Conservation (phyloP, 2,329 filamentous ascomycete genomes). For the Phialophora tarda region DNA sequence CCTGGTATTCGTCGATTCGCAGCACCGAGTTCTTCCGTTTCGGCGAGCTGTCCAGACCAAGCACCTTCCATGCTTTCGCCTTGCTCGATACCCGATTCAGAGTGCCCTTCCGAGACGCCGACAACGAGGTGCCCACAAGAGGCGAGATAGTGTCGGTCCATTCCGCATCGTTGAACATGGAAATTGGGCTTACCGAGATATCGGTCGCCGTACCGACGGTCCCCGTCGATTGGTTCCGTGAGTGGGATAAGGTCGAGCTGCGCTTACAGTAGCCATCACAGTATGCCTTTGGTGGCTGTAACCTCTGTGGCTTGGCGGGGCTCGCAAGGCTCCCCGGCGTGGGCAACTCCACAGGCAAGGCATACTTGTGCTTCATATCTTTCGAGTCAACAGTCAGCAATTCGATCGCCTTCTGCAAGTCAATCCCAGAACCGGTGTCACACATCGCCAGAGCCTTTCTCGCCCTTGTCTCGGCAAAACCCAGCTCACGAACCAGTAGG, state of each 20-base stretch:
- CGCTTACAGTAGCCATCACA: conserved; percentile 37
- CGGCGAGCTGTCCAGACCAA: conserved; percentile 26
- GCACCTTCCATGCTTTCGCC: conserved; percentile 34
- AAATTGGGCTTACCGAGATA: conserved; percentile 32
- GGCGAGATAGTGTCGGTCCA: conserved; percentile 32
- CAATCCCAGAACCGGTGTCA: conserved; percentile 64
- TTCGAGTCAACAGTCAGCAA: conserved; percentile 52
- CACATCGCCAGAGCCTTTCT: conserved; percentile 64
- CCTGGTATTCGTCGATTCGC: conserved; percentile 36
- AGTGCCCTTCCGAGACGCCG: conserved; percentile 14
- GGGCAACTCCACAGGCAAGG: conserved; percentile 37
- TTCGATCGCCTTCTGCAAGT: conserved; percentile 63
- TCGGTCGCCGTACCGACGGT: conserved; percentile 25
- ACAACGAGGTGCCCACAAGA: conserved; percentile 7
- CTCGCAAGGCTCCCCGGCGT: conserved; percentile 26
- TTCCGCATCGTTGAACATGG: conserved; percentile 22
- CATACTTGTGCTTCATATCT: conserved; percentile 42
- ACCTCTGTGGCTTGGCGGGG: conserved; percentile 14
- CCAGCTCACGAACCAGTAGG: conserved; percentile 63
- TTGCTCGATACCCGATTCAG: conserved; percentile 21
- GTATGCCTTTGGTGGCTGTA: conserved; percentile 25
- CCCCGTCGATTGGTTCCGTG: conserved; percentile 28
- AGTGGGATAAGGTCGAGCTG: conserved; percentile 18
- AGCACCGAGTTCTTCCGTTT: conserved; percentile 32
- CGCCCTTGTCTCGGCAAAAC: conserved; percentile 62